These are phyloP conservation scores for Pterula multifida DNA, from an alignment of 1,284 basidiomycete species.

Conservation along the genomic window DNA sequence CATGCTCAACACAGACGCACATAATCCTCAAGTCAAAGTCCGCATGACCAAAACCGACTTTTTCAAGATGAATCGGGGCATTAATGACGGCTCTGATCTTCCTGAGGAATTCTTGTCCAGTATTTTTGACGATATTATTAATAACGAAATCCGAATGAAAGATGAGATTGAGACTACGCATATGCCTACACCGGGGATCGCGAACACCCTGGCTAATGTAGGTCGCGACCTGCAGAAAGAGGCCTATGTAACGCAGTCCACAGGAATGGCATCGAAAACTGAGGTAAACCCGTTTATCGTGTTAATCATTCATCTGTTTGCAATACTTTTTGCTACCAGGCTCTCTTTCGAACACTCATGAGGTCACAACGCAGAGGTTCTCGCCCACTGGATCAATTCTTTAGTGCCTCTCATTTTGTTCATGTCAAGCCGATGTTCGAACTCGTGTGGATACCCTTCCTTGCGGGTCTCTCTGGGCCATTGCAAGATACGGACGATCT, in stretches of 20 bases:
- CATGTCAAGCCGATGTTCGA: constrained; percentile 98
- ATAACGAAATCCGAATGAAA: constrained; percentile 95
- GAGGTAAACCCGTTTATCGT: constrained; percentile 41
- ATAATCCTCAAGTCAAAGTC: constrained; percentile 87
- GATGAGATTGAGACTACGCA: constrained; percentile 74
- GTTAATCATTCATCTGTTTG: constrained; percentile 5
- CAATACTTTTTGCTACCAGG: too few relatives aligned
- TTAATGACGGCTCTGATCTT: constrained; percentile 82
- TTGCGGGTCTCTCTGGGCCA: constrained; percentile 86
- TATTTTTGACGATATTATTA: constrained; percentile 84
- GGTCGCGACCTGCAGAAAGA: constrained; percentile 90
- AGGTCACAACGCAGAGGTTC: constrained; percentile 74
- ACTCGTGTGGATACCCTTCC: constrained; percentile 94
- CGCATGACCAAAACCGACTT: constrained; percentile 90
- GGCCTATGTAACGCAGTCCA: constrained; percentile 87
- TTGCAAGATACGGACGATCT: constrained; percentile 89
- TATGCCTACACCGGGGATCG: constrained; percentile 57
- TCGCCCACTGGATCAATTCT: constrained; percentile 73
- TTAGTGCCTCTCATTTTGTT: constrained; percentile 88
- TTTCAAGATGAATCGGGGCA: constrained; percentile 86
- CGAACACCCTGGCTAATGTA: constrained; percentile 74
- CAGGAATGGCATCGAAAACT: constrained; percentile 91
- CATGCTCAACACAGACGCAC: constrained; percentile 91
- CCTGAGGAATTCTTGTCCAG: constrained; percentile 71
- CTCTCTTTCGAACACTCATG: constrained; percentile 83